Evolutionary conservation across 2,329 filamentous ascomycete genomes (phyloP).

Genomic region (Cercospora canescens): DNA sequence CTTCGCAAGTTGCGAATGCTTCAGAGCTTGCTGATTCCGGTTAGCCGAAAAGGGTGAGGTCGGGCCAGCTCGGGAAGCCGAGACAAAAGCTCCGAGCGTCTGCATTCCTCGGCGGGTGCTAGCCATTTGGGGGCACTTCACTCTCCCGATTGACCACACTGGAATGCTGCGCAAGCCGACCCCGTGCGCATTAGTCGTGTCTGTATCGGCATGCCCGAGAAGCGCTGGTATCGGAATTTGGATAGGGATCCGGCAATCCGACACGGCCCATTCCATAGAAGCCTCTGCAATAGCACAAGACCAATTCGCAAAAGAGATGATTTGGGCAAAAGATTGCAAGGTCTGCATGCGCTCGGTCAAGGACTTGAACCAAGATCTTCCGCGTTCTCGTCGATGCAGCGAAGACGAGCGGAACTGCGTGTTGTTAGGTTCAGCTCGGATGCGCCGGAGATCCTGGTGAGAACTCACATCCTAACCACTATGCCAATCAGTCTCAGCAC

Average conservation of each 20-base stretch:
- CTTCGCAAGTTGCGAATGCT: not conserved
- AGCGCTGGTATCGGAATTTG: not conserved
- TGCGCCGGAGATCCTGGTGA: not conserved
- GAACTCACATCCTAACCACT: constrained; percentile 6
- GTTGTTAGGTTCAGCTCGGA: not conserved
- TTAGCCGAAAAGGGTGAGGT: constrained; percentile 2
- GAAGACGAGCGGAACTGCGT: not conserved
- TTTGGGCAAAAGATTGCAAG: not conserved
- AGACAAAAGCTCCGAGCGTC: not conserved
- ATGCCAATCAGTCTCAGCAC: not conserved
- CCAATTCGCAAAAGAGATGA: not conserved
- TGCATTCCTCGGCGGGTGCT: not conserved
- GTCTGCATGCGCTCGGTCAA: constrained; percentile 2
- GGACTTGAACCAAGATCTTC: not conserved
- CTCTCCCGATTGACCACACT: not conserved
- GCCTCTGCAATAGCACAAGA: no score
- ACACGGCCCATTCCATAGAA: not conserved
- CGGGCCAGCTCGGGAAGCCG: constrained; percentile 9
- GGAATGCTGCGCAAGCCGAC: not conserved
- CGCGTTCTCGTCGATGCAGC: not conserved
- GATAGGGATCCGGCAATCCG: not conserved
- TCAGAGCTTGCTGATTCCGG: no score
- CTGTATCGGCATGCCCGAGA: not conserved
- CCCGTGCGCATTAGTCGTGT: not conserved
- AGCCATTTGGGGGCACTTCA: not conserved